These are phyloP conservation scores for Emmonsia crescens DNA, from an alignment of 2,329 filamentous ascomycete species.

Conservation along the genomic window DNA sequence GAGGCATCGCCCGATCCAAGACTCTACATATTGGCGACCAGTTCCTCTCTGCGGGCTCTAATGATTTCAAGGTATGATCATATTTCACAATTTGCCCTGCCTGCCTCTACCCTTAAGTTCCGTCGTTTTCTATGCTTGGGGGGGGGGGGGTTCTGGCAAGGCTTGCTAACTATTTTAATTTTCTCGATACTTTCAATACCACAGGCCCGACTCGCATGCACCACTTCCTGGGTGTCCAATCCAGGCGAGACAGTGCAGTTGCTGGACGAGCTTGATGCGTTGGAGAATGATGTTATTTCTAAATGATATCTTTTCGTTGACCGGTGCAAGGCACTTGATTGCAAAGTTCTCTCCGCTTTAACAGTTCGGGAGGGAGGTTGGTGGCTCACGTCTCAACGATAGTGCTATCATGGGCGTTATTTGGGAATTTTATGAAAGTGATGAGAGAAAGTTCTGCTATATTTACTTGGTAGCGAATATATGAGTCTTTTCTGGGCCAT, in stretches of 20 bases:
- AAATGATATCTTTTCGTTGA: neutral
- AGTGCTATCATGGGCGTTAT: neutral
- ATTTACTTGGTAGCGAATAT: neutral
- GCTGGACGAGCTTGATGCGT: constrained; percentile 64
- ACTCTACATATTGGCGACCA: constrained; percentile 93
- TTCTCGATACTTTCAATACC: constrained; percentile 13
- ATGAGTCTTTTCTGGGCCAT: neutral
- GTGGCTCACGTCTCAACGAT: neutral
- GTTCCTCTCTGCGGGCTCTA: constrained; percentile 87
- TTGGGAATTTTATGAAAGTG: neutral
- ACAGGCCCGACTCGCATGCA: constrained; percentile 71
- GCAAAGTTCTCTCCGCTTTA: neutral
- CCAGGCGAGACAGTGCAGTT: constrained; percentile 82
- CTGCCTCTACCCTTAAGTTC: constrained; percentile 4
- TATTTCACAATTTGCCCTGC: neutral
- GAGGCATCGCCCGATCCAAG: constrained; percentile 59
- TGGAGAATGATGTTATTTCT: constrained; percentile 24
- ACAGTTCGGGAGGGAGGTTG: neutral
- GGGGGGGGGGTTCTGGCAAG: neutral
- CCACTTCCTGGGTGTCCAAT: constrained; percentile 93
- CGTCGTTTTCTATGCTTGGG: neutral
- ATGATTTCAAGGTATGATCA: constrained; percentile 75
- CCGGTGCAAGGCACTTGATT: neutral
- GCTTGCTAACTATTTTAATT: neutral
- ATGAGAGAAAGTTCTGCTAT: neutral